Conservation (phyloP, 2,329 filamentous ascomycete genomes). For the Fusarium subglutinans region DNA sequence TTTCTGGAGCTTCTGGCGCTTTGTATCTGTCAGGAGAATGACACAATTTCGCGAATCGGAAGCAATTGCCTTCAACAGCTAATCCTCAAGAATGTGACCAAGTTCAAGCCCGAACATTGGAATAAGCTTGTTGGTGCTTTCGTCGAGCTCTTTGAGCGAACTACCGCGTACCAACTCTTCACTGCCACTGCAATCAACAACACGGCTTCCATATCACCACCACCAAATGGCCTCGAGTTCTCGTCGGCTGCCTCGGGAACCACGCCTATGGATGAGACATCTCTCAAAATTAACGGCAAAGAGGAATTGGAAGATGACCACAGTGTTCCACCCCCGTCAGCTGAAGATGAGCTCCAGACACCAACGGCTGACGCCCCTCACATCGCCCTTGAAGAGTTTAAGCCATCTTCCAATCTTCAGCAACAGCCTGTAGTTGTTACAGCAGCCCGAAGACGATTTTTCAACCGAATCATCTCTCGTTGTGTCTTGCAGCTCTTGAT, state of each 20-base stretch:
- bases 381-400: constrained; percentile 83
- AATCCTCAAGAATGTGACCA: constrained; percentile 94
- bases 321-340: constrained; percentile 40
- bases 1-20: constrained; percentile 93
- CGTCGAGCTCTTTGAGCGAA: constrained; percentile 92
- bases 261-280: constrained; percentile 60
- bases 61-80: constrained; percentile 98
- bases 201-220: constrained; percentile 60
- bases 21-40: constrained; percentile 99
- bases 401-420: constrained; percentile 77
- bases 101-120: constrained; percentile 91
- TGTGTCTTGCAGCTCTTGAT: constrained; percentile 97
- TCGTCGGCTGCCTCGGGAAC: constrained; percentile 54
- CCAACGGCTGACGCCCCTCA: constrained; percentile 48
- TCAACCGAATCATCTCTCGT: constrained; percentile 99
- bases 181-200: constrained; percentile 74
- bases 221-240: constrained; percentile 63
- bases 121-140: constrained; percentile 94
- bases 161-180: constrained; percentile 94
- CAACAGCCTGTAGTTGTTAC: constrained; percentile 93
- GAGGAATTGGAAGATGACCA: constrained; percentile 55
- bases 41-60: constrained; percentile 96
- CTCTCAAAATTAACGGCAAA: constrained; percentile 68
- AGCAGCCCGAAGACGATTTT: constrained; percentile 90
- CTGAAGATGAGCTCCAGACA: constrained; percentile 49